These are phyloP conservation scores for Rubus idaeus DNA, from an alignment of 306 rosid species.

Conservation along the genomic window DNA sequence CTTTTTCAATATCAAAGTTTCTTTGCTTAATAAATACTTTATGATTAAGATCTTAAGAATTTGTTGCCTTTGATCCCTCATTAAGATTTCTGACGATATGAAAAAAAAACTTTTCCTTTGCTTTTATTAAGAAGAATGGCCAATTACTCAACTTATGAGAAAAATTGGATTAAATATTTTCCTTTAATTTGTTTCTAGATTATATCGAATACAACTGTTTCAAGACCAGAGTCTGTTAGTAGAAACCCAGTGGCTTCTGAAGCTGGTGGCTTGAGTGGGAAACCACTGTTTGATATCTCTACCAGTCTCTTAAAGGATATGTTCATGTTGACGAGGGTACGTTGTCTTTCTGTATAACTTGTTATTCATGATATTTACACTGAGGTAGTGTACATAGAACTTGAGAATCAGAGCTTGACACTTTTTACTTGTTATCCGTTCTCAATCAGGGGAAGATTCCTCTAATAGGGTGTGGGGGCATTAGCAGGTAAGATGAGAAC, in stretches of 20 bases:
- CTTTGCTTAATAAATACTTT: neutral
- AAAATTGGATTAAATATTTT: neutral
- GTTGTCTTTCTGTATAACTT: constrained; percentile 23
- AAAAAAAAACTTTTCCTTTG: neutral
- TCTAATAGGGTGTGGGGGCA: constrained; percentile 86
- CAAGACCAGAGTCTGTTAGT: constrained; percentile 72
- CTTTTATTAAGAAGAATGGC: neutral
- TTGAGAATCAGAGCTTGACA: constrained; percentile 19
- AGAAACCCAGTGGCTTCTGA: constrained; percentile 60
- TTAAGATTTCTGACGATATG: neutral
- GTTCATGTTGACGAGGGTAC: constrained; percentile 90
- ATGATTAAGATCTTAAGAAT: neutral
- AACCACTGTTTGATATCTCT: constrained; percentile 76
- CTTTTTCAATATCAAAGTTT: neutral
- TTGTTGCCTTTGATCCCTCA: neutral
- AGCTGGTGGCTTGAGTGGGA: constrained; percentile 98
- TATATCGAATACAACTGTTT: constrained; percentile 88
- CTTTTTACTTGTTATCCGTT: constrained; percentile 26
- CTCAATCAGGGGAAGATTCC: constrained; percentile 78
- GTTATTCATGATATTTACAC: neutral
- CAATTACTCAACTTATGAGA: neutral
- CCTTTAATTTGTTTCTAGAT: constrained; percentile 42
- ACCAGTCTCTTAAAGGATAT: constrained; percentile 77
- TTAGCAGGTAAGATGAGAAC: constrained; percentile 61
- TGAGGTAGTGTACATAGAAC: neutral